Evolutionary conservation across 2,329 filamentous ascomycete species (phyloP).

Genomic region (Fusarium bulbicola): DNA sequence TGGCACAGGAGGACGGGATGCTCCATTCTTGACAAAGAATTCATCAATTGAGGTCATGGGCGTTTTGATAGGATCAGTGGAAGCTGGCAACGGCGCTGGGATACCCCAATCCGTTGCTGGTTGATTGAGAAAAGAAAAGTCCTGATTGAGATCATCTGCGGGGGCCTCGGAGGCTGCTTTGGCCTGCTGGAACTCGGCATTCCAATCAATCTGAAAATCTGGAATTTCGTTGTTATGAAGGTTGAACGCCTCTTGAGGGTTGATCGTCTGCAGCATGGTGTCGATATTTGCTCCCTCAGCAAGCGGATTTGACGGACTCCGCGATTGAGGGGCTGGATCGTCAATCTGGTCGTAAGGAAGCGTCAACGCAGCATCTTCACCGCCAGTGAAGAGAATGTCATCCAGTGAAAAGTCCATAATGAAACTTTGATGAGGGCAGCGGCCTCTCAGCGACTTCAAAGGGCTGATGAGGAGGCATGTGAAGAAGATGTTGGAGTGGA

Average conservation of each 20-base stretch:
- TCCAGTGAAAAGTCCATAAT: slow-evolving; percentile 37
- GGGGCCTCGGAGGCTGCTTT: slow-evolving; percentile 3
- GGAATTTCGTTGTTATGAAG: not conserved
- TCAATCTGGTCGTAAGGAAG: slow-evolving; percentile 31
- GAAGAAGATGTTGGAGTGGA: slow-evolving; percentile 27
- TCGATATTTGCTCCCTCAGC: not conserved
- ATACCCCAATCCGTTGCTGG: slow-evolving; percentile 17
- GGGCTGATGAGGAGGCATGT: not conserved
- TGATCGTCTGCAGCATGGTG: not conserved
- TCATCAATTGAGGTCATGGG: slow-evolving; percentile 46
- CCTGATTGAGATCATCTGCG: not conserved
- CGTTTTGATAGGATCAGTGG: not conserved
- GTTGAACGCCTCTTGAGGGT: slow-evolving; percentile 5
- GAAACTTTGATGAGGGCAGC: not conserved
- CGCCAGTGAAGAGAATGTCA: slow-evolving; percentile 34
- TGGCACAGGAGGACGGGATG: slow-evolving; percentile 52
- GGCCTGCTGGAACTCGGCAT: slow-evolving; percentile 31
- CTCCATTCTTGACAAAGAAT: slow-evolving; percentile 53
- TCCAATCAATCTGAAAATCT: slow-evolving; percentile 29
- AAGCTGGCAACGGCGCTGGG: not conserved
- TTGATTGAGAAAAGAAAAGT: slow-evolving; percentile 37
- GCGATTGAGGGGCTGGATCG: slow-evolving; percentile 19
- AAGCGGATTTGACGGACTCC: slow-evolving; percentile 17
- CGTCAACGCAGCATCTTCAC: slow-evolving; percentile 22
- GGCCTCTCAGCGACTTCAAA: not conserved